phyloP scores from a whole-genome alignment of 352 stramenopile species.

The Phytophthora lateralis region DNA sequence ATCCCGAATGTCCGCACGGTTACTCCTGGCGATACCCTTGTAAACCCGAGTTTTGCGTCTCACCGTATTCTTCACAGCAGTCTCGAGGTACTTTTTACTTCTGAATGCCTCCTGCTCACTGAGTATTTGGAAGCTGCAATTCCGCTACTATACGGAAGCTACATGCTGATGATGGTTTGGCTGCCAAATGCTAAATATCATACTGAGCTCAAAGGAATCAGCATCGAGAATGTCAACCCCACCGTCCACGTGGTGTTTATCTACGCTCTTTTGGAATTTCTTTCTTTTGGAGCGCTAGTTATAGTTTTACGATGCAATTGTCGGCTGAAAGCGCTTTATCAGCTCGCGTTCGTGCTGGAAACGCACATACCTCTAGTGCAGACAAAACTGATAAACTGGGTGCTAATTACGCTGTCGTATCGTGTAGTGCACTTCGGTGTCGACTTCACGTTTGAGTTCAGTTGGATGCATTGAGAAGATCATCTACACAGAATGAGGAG shows the following conservation, averaged over 20 bases:
- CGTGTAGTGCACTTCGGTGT: conserved; percentile 22
- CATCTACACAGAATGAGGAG: not conserved
- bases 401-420: conserved; percentile 9
- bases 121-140: conserved; percentile 40
- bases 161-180: conserved; percentile 20
- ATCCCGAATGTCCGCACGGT: not conserved
- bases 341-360: conserved; percentile 36
- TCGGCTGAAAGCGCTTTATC: conserved; percentile 17
- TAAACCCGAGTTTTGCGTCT: not conserved
- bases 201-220: conserved; percentile 4
- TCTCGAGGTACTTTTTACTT: conserved; percentile 10
- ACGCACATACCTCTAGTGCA: conserved; percentile 21
- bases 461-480: not conserved
- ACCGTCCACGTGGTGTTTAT: conserved; percentile 8
- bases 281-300: conserved; percentile 15
- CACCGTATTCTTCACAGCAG: not conserved
- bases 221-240: not conserved
- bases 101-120: conserved; percentile 37
- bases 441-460: not conserved
- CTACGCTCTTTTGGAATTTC: conserved; percentile 18
- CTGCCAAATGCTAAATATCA: conserved; percentile 29
- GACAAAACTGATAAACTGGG: conserved; percentile 25
- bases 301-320: conserved; percentile 10
- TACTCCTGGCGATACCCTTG: not conserved
- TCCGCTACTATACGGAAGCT: conserved; percentile 33